These are phyloP conservation scores for Dryadomyces quercus-mongolicae DNA, from an alignment of 2,329 filamentous ascomycete genomes.

Conservation along the genomic window DNA sequence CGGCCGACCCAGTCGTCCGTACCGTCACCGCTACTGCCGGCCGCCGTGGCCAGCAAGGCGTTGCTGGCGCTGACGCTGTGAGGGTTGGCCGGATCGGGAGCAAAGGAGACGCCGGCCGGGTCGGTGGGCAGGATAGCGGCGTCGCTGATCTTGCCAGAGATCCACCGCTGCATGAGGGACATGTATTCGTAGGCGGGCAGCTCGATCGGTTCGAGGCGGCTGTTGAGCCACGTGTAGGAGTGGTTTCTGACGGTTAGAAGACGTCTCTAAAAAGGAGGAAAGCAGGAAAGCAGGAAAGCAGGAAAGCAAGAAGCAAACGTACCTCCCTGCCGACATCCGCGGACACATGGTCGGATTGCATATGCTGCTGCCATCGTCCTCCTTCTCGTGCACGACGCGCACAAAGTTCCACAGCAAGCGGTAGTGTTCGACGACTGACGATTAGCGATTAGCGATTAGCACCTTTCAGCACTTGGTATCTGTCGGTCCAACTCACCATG, in stretches of 20 bases:
- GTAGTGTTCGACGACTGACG: constrained; percentile 82
- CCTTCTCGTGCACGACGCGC: constrained; percentile 74
- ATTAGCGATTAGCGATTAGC: not conserved
- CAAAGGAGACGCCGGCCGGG: constrained; percentile 54
- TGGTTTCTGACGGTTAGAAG: constrained; percentile 47
- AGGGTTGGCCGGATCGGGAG: constrained; percentile 36
- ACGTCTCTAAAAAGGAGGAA: too few relatives aligned
- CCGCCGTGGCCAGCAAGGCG: not conserved
- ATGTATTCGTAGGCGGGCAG: constrained; percentile 90
- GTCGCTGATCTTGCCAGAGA: constrained; percentile 90
- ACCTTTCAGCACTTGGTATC: not conserved
- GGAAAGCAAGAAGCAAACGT: too few relatives aligned
- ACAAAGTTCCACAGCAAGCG: constrained; percentile 82
- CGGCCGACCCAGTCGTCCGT: constrained; percentile 71
- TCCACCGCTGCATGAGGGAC: constrained; percentile 93
- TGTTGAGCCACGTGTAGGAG: constrained; percentile 94
- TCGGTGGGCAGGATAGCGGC: constrained; percentile 83
- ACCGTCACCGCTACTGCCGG: not conserved
- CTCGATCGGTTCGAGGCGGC: constrained; percentile 75
- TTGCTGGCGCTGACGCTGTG: not conserved
- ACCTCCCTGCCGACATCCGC: constrained; percentile 90
- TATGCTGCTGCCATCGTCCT: constrained; percentile 63
- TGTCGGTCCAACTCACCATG: constrained; percentile 50
- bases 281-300: too few relatives aligned
- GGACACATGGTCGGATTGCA: constrained; percentile 80